Percentiles rank a stretch among this genome's conserved stretches.
Evolutionary conservation across 2,329 filamentous ascomycete species (phyloP).

Genomic region (Emmonsiellopsis sp.): DNA sequence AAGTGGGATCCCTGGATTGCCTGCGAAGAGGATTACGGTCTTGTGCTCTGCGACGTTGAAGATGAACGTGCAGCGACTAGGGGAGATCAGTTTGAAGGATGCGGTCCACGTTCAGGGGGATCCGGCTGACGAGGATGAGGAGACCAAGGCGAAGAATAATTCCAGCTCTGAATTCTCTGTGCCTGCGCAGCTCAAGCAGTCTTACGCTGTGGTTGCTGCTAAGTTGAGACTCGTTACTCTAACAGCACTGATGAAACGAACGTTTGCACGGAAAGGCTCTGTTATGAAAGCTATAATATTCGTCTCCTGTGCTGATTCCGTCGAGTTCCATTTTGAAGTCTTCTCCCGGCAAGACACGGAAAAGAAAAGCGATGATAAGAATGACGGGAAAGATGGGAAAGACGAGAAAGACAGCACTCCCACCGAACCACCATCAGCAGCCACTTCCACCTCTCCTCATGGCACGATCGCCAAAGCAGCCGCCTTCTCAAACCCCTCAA

Average conservation of each 20-base stretch:
- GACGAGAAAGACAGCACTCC: conserved; percentile 15
- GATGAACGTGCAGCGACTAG: conserved; percentile 87
- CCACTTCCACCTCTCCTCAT: conserved; percentile 11
- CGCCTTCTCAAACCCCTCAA: conserved; percentile 65
- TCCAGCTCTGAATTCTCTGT: conserved; percentile 61
- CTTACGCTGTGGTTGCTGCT: conserved; percentile 75
- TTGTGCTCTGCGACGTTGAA: conserved; percentile 97
- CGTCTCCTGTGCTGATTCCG: conserved; percentile 91
- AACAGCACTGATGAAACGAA: conserved; percentile 70
- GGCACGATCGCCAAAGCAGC: conserved; percentile 50
- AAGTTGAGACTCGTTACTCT: conserved; percentile 87
- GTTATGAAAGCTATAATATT: conserved; percentile 97
- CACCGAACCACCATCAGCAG: conserved; percentile 4
- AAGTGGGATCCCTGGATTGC: conserved; percentile 52
- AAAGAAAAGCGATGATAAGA: conserved; percentile 11
- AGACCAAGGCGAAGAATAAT: conserved; percentile 36
- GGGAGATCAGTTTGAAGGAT: conserved; percentile 90
- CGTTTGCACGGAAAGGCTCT: conserved; percentile 78
- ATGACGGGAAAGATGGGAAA: conserved; percentile 18
- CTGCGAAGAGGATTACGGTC: conserved; percentile 72
- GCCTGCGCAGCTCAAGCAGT: conserved; percentile 87
- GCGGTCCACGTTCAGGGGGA: conserved; percentile 76
- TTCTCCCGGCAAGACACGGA: conserved; percentile 43
- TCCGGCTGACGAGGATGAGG: conserved; percentile 43
- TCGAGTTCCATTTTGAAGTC: conserved; percentile 90